Evolutionary conservation across 257 asterid genomes (phyloP).

Genomic region (Gentiana dahurica): DNA sequence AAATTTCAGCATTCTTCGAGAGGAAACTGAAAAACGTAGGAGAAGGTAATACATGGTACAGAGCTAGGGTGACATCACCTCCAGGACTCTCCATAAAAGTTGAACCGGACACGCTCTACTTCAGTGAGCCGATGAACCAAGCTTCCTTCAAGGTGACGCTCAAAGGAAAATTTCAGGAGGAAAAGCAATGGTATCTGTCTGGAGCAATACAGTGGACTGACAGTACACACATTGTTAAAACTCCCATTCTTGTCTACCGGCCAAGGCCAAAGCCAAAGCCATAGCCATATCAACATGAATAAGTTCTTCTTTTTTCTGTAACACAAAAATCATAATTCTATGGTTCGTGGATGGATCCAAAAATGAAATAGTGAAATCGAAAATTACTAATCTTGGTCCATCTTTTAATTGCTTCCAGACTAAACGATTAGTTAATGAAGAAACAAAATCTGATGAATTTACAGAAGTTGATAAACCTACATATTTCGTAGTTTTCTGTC

Average conservation of each 20-base stretch:
- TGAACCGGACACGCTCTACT: conserved; percentile 31
- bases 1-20: conserved; percentile 37
- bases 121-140: conserved; percentile 24
- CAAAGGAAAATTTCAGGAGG: conserved; percentile 28
- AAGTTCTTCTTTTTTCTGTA: too few species aligned
- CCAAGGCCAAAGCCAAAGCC: neutral
- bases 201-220: conserved; percentile 33
- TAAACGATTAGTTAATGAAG: too few species aligned
- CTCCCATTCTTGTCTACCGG: conserved; percentile 51
- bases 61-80: conserved; percentile 29
- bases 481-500: too few species aligned
- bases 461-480: too few species aligned
- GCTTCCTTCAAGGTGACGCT: conserved; percentile 44
- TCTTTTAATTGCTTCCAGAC: too few species aligned
- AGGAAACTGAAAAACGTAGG: conserved; percentile 60
- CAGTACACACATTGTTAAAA: conserved; percentile 31
- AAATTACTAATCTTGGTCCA: too few species aligned
- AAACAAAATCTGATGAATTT: too few species aligned
- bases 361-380: too few species aligned
- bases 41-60: conserved; percentile 23
- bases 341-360: too few species aligned
- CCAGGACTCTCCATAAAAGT: conserved; percentile 31
- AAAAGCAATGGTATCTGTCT: conserved; percentile 6
- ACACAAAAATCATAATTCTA: too few species aligned
- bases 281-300: too few species aligned